Conservation (phyloP, 495 filamentous ascomycete species). For the Alectoria sarmentosa region DNA sequence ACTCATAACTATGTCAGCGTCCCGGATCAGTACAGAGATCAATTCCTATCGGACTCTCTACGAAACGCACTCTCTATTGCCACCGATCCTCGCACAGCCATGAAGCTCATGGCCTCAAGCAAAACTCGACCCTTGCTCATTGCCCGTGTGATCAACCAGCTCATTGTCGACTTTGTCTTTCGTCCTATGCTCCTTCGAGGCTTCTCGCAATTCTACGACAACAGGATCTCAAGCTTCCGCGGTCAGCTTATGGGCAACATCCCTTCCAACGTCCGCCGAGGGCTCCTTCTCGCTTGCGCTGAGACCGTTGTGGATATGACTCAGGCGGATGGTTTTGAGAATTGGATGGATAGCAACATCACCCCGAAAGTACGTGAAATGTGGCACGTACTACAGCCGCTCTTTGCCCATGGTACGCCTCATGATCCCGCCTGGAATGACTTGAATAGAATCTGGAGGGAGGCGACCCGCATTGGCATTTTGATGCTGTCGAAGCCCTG, state of each 20-base stretch:
- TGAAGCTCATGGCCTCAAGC: constrained; percentile 22
- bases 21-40: constrained; percentile 17
- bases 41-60: background rate
- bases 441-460: constrained; percentile 21
- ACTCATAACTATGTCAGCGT: constrained; percentile 14
- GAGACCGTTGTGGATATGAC: constrained; percentile 17
- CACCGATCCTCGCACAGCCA: constrained; percentile 18
- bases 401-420: constrained; percentile 20
- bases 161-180: constrained; percentile 24
- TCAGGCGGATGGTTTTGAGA: constrained; percentile 23
- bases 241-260: constrained; percentile 20
- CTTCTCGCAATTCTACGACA: constrained; percentile 12
- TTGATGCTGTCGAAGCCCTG: constrained; percentile 26
- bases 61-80: constrained; percentile 21
- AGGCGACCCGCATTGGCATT: constrained; percentile 28
- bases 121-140: constrained; percentile 25
- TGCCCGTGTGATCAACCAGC: constrained; percentile 28
- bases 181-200: constrained; percentile 11
- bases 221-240: constrained; percentile 22
- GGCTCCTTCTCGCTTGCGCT: constrained; percentile 20
- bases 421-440: constrained; percentile 23
- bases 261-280: constrained; percentile 20
- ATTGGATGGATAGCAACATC: constrained; percentile 20
- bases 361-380: constrained; percentile 20
- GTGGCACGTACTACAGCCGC: constrained; percentile 24